These are phyloP conservation scores for Sextonia rubra DNA, from an alignment of 164 flowering plant genomes.

Conservation along the genomic window DNA sequence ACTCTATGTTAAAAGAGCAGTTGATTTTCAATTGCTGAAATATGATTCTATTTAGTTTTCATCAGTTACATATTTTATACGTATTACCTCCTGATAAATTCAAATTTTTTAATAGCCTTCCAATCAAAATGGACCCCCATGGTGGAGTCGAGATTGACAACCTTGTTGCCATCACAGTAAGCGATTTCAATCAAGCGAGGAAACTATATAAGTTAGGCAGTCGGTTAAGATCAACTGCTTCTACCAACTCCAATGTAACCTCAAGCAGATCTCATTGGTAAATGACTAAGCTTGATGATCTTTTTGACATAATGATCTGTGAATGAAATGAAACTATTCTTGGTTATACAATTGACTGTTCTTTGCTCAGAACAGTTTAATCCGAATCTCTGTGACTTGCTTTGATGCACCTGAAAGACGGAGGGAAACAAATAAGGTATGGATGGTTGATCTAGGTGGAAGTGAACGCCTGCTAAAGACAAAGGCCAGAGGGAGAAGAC, in stretches of 20 bases:
- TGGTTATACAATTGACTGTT: conserved; percentile 2
- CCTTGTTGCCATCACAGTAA: conserved; percentile 49
- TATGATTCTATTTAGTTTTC: not conserved
- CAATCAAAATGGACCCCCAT: conserved; percentile 43
- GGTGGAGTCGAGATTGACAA: conserved; percentile 54
- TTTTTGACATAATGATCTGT: conserved; percentile 1
- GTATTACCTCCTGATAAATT: conserved; percentile 6
- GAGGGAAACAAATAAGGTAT: conserved; percentile 47
- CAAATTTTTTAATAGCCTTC: conserved; percentile 32
- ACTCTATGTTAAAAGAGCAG: not conserved
- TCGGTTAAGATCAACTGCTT: conserved; percentile 56
- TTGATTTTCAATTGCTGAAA: not conserved
- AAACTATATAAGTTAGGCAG: conserved; percentile 48
- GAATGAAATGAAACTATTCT: not conserved
- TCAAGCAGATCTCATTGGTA: conserved; percentile 80
- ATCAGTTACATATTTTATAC: not conserved
- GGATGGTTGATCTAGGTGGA: conserved; percentile 77
- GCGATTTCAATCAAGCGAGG: conserved; percentile 45
- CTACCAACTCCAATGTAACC: conserved; percentile 43
- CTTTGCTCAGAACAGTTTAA: conserved; percentile 39
- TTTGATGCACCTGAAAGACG: conserved; percentile 42
- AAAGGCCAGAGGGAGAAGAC: conserved; percentile 49
- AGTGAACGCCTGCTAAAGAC: conserved; percentile 71
- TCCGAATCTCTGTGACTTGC: conserved; percentile 43
- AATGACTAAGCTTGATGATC: not conserved